These are phyloP conservation scores for Monosporozyma aquatica DNA, from an alignment of 805 yeast species.

Conservation along the genomic window DNA sequence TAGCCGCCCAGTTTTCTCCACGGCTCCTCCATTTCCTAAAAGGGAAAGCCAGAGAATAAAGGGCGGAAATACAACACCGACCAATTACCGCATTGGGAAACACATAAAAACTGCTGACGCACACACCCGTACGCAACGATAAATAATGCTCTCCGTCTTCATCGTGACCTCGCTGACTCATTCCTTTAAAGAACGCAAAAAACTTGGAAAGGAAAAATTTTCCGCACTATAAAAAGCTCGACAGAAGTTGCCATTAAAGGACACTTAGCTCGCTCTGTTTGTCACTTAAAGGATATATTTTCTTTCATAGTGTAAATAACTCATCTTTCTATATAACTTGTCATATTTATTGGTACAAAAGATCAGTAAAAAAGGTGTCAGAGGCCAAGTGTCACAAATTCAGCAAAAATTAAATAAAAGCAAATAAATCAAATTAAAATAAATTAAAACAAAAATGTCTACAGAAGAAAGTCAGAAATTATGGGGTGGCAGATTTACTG, in stretches of 20 bases:
- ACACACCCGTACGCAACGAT: too few species aligned
- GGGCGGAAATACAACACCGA: too few species aligned
- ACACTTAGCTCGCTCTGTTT: constrained; percentile 2
- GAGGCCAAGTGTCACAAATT: constrained; percentile 2
- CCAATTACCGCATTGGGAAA: too few species aligned
- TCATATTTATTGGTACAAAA: neutral
- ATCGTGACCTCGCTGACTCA: constrained; percentile 9
- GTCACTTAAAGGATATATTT: constrained; percentile 3
- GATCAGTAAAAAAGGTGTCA: too few species aligned
- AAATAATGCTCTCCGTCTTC: too few species aligned
- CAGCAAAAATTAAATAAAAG: neutral
- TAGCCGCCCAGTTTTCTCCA: too few species aligned
- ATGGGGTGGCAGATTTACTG: constrained; percentile 99
- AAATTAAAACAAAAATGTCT: constrained; percentile 9
- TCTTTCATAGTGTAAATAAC: too few species aligned
- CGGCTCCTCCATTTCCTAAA: too few species aligned
- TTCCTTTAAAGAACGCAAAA: constrained; percentile 7
- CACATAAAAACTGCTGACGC: too few species aligned
- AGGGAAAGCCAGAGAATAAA: too few species aligned
- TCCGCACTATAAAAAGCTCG: neutral
- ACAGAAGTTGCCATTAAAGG: constrained; percentile 3
- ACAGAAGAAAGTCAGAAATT: constrained; percentile 46
- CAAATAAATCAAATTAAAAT: neutral
- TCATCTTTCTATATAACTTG: too few species aligned
- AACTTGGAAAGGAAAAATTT: neutral